phyloP scores from a whole-genome alignment of 2,329 filamentous ascomycete species.

The Balansia obtecta region DNA sequence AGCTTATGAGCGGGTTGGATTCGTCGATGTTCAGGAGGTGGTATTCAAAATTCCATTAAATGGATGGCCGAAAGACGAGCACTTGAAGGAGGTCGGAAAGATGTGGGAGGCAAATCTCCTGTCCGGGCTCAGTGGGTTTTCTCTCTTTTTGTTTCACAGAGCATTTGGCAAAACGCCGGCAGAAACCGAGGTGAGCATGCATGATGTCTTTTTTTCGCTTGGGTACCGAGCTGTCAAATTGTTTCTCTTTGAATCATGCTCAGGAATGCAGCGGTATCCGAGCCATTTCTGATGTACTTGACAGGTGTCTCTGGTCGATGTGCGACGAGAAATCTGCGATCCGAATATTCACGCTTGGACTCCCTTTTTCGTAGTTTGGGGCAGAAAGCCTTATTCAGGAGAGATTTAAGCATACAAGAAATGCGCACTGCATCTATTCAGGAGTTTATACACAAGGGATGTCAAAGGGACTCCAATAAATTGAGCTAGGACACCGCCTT shows the following conservation, averaged over 20 bases:
- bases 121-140: slow-evolving; percentile 32
- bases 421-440: not conserved
- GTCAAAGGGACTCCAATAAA: too few relatives aligned
- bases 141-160: slow-evolving; percentile 27
- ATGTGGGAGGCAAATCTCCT: slow-evolving; percentile 33
- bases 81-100: slow-evolving; percentile 29
- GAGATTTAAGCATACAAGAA: slow-evolving; percentile 12
- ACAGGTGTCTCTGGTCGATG: slow-evolving; percentile 35
- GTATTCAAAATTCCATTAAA: slow-evolving; percentile 43
- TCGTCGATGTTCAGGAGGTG: slow-evolving; percentile 39
- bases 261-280: too few relatives aligned
- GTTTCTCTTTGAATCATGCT: too few relatives aligned
- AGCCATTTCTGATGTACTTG: not conserved
- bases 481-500: too few relatives aligned
- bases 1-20: slow-evolving; percentile 35
- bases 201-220: not conserved
- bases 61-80: slow-evolving; percentile 36
- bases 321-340: slow-evolving; percentile 34
- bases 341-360: slow-evolving; percentile 35
- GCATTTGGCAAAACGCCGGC: slow-evolving; percentile 27
- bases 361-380: slow-evolving; percentile 36
- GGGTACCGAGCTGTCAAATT: too few relatives aligned
- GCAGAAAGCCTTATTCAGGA: slow-evolving; percentile 32
- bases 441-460: not conserved
- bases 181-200: slow-evolving; percentile 33